Evolutionary conservation across 768 basidiomycete genomes (phyloP), one percentile per base, ranked within the genome.

Genomic region (Tephrocybe sp.): DNA sequence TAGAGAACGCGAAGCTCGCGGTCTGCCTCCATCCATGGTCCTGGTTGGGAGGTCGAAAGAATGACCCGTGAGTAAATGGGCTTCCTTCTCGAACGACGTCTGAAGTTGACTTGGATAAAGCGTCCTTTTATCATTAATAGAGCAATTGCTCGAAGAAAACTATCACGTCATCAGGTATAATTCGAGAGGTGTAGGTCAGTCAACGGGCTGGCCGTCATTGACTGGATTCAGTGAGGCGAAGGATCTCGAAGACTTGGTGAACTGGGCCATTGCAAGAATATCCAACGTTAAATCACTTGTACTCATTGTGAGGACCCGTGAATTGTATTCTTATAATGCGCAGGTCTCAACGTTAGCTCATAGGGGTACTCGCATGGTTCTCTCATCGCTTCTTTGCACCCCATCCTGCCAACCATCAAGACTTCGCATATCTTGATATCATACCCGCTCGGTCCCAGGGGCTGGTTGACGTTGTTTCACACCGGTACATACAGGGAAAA

Each of bases 311-410:
- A 58, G 80, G 69, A 6, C 21, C 38, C 16, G n/a, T 21, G 23
- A 33, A n/a, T 23, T 16, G 3, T n/a, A 6, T 34, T 36, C n/a
- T 21, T 30, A 36, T 46, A 29, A 41, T 49, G 22, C 34, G 21
- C 23, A 45, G n/a, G n/a, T 40, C 53, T 55, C 12, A 45, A 56
- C 23, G 37, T 44, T 24, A 22, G 24, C n/a, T n/a, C 24, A 22
- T 43, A 90, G 87, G 88, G 88, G 4, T 93, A 93, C 65, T 92
- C 90, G 9, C 73, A 91, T 73, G 90, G 90, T 1, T 81, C 86
- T 2, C 71, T 93, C 25, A 82, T 88, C 30, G 78, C 79, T 10
- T 86, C 87, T 7, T 66, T 87, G 52, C 80, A 82, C 49, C 83
- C 86, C 0, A 59, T 79, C 2, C 66, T 84, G 0, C 58, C 71